These are phyloP conservation scores for Tricholoma flavovirens DNA, from an alignment of 768 basidiomycete species.

Conservation along the genomic window DNA sequence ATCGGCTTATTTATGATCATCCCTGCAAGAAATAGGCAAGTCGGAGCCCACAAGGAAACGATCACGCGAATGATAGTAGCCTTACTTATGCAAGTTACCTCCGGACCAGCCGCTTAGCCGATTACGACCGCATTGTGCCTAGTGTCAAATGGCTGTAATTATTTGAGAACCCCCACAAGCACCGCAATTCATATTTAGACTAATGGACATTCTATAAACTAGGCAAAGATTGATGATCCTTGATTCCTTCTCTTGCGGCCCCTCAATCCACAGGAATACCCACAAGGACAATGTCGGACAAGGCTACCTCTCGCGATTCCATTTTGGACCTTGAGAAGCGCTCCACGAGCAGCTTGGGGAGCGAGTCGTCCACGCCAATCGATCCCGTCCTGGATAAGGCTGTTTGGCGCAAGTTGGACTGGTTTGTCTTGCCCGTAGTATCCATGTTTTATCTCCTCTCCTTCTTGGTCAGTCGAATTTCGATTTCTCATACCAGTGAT, in stretches of 20 bases:
- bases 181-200: background rate
- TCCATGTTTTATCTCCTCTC: slow-evolving; percentile 33
- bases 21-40: too few species aligned
- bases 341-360: slow-evolving; percentile 17
- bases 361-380: slow-evolving; percentile 11
- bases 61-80: too few species aligned
- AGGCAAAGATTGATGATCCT: background rate
- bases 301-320: slow-evolving; percentile 16
- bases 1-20: too few species aligned
- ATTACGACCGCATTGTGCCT: too few species aligned
- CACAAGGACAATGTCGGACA: slow-evolving; percentile 17
- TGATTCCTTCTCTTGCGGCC: background rate
- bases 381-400: slow-evolving; percentile 31
- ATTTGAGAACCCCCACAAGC: background rate
- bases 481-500: background rate
- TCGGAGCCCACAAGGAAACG: too few species aligned
- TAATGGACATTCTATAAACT: background rate
- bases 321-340: slow-evolving; percentile 28
- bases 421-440: slow-evolving; percentile 30
- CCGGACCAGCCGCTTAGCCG: too few species aligned
- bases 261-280: background rate
- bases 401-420: slow-evolving; percentile 32
- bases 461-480: slow-evolving; percentile 5
- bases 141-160: too few species aligned
- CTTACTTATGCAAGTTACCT: too few species aligned